These are phyloP conservation scores for Ophiostoma triangulosporum DNA, from an alignment of 2,329 filamentous ascomycete genomes.

Conservation along the genomic window DNA sequence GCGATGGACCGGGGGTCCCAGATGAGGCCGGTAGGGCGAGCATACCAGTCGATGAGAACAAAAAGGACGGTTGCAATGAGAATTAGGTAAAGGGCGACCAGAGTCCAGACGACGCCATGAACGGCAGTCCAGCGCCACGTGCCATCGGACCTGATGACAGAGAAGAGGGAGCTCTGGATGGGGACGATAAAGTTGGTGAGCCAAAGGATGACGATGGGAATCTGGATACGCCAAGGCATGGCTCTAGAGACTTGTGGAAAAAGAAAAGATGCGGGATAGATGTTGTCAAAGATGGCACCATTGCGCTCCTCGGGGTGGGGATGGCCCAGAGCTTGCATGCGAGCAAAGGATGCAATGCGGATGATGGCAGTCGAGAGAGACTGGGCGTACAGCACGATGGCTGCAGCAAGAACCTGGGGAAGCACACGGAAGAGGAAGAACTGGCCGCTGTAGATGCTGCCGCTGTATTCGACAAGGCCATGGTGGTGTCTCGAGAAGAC, in stretches of 20 bases:
- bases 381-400: slow-evolving; percentile 65
- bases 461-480: slow-evolving; percentile 55
- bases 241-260: slow-evolving; percentile 36
- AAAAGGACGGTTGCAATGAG: slow-evolving; percentile 44
- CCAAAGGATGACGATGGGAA: slow-evolving; percentile 60
- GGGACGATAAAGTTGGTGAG: slow-evolving; percentile 67
- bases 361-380: slow-evolving; percentile 61
- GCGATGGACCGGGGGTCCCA: slow-evolving; percentile 79
- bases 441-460: slow-evolving; percentile 51
- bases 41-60: slow-evolving; percentile 51
- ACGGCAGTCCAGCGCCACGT: slow-evolving; percentile 70
- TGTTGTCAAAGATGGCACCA: slow-evolving; percentile 51
- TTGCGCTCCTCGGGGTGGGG: slow-evolving; percentile 44
- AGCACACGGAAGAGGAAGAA: slow-evolving; percentile 84
- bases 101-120: slow-evolving; percentile 63
- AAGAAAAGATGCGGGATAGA: slow-evolving; percentile 58
- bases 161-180: slow-evolving; percentile 65
- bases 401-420: slow-evolving; percentile 60
- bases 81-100: slow-evolving; percentile 60
- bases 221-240: slow-evolving; percentile 53
- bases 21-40: slow-evolving; percentile 57
- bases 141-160: slow-evolving; percentile 39
- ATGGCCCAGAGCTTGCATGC: slow-evolving; percentile 45
- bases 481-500: slow-evolving; percentile 48
- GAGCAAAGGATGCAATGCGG: slow-evolving; percentile 62